Percentiles rank a stretch among this genome's conserved stretches.
phyloP scores from a whole-genome alignment of 2,329 filamentous ascomycete species.

The Coniella lustricola region DNA sequence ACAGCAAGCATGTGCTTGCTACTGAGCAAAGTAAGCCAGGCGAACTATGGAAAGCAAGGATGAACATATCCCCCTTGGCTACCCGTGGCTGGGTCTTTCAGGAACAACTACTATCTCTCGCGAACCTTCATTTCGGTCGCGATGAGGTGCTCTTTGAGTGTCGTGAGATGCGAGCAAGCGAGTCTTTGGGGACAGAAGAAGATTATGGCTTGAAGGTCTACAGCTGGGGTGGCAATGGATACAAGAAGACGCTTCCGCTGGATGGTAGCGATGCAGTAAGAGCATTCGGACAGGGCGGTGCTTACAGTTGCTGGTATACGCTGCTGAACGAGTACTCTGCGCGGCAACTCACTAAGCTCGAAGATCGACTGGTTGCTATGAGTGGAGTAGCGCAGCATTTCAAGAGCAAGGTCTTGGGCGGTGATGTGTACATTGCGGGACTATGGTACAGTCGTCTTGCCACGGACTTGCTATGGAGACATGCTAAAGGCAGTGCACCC shows the following conservation, averaged over 20 bases:
- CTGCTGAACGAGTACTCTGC: not conserved
- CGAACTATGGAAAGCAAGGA: too few relatives aligned
- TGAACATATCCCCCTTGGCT: not conserved
- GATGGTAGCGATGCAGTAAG: too few relatives aligned
- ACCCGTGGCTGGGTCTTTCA: not conserved
- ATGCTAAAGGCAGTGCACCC: not conserved
- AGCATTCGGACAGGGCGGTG: too few relatives aligned
- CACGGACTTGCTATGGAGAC: not conserved
- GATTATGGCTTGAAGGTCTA: not conserved
- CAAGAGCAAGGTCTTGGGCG: not conserved
- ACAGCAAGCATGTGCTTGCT: too few relatives aligned
- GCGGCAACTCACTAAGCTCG: not conserved
- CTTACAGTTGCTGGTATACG: too few relatives aligned
- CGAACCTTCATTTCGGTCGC: not conserved
- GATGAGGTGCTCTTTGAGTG: not conserved
- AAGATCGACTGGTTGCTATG: not conserved
- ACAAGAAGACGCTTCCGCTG: not conserved
- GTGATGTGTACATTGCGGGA: not conserved
- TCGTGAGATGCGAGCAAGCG: not conserved
- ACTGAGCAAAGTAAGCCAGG: too few relatives aligned
- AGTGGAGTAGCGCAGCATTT: not conserved
- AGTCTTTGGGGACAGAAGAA: not conserved
- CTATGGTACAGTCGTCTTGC: not conserved
- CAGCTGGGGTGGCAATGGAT: not conserved
- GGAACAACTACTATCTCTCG: conserved; percentile 1